Evolutionary conservation across 2,329 filamentous ascomycete genomes (phyloP).

Genomic region (Nemania sp.): DNA sequence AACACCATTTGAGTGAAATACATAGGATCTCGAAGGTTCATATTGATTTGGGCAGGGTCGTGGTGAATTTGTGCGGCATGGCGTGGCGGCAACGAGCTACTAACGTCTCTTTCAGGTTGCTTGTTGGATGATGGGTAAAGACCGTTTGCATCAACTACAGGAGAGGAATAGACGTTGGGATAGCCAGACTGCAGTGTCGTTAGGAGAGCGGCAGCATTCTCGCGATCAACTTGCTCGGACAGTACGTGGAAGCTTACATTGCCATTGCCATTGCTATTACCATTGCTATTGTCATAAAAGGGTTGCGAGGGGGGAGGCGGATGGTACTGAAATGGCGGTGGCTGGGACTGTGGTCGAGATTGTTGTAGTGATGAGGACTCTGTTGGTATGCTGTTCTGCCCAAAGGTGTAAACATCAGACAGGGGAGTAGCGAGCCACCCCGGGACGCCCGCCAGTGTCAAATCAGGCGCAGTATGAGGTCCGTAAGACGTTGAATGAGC

Average conservation of each 20-base stretch:
- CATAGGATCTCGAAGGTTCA: conserved; percentile 30
- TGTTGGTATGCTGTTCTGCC: conserved; percentile 30
- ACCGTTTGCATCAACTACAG: conserved; percentile 24
- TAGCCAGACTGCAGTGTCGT: conserved; percentile 38
- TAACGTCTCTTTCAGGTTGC: conserved; percentile 27
- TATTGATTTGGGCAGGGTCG: conserved; percentile 34
- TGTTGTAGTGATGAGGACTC: conserved; percentile 33
- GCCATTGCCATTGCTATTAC: conserved; percentile 16
- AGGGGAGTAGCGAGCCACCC: conserved; percentile 35
- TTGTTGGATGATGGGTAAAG: conserved; percentile 29
- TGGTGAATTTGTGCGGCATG: conserved; percentile 27
- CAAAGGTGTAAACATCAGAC: conserved; percentile 38
- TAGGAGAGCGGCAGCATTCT: conserved; percentile 38
- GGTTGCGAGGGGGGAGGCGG: conserved; percentile 21
- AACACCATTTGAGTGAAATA: conserved; percentile 51
- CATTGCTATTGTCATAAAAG: conserved; percentile 29
- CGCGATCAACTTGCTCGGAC: conserved; percentile 35
- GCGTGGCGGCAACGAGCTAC: conserved; percentile 24
- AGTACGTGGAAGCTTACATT: conserved; percentile 29
- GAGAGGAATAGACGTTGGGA: conserved; percentile 28
- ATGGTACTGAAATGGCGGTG: conserved; percentile 10
- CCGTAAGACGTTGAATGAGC: conserved; percentile 68
- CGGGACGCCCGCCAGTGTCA: conserved; percentile 35
- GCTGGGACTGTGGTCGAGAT: conserved; percentile 31
- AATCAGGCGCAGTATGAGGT: conserved; percentile 48